Conservation (phyloP, 441 rosid genomes). For the Adansonia rubrostipa region DNA sequence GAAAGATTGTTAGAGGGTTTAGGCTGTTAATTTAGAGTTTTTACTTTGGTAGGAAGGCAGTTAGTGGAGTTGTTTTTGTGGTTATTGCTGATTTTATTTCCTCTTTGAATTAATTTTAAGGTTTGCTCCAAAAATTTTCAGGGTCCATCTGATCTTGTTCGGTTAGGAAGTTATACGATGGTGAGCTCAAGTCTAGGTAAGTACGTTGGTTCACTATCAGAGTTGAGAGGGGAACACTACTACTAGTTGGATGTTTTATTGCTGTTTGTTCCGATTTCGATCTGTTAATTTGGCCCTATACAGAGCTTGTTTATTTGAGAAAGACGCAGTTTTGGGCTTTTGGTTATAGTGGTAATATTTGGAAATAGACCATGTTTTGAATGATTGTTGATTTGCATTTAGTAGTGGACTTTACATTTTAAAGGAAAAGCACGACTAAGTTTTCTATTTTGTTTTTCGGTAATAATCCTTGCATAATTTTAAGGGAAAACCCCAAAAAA, state of each 20-base stretch:
- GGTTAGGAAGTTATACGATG: slow-evolving; percentile 39
- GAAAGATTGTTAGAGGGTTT: slow-evolving; percentile 20
- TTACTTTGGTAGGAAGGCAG: slow-evolving; percentile 20
- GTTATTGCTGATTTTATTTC: slow-evolving; percentile 29
- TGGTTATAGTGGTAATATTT: slow-evolving; percentile 11
- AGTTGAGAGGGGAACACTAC: slow-evolving; percentile 19
- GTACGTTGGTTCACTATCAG: slow-evolving; percentile 29
- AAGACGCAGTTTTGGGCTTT: slow-evolving; percentile 23
- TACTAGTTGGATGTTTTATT: neutral
- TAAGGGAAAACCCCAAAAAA: too few species aligned
- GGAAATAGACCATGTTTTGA: slow-evolving; percentile 21
- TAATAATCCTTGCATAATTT: neutral
- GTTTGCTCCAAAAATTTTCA: slow-evolving; percentile 52
- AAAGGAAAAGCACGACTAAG: neutral
- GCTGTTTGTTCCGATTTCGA: slow-evolving; percentile 19
- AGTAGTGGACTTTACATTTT: slow-evolving; percentile 8
- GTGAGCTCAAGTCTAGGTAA: slow-evolving; percentile 39
- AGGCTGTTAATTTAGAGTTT: slow-evolving; percentile 29
- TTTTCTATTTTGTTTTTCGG: neutral
- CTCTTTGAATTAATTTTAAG: slow-evolving; percentile 36
- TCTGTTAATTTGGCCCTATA: slow-evolving; percentile 24
- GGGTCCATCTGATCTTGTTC: slow-evolving; percentile 46
- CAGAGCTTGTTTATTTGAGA: slow-evolving; percentile 23
- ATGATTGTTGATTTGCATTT: slow-evolving; percentile 29
- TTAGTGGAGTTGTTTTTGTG: slow-evolving; percentile 28